Evolutionary conservation across 2,329 filamentous ascomycete genomes (phyloP).

Genomic region (Xylariaceae sp.): DNA sequence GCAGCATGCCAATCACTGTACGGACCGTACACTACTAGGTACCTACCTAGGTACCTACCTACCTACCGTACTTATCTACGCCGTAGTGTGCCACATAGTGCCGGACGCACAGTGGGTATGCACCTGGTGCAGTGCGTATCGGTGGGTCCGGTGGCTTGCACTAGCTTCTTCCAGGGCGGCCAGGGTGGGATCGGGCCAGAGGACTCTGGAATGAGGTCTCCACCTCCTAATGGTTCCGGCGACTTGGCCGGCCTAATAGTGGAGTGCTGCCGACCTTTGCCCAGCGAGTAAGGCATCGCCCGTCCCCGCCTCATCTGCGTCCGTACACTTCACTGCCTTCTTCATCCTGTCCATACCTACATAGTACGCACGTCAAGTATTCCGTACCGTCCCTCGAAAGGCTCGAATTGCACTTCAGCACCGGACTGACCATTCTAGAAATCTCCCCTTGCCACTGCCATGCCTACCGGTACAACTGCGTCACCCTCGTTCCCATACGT

Average conservation of each 20-base stretch:
- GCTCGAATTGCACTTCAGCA: background rate
- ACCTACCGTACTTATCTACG: background rate
- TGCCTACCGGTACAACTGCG: background rate
- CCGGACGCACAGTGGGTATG: background rate
- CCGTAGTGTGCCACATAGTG: background rate
- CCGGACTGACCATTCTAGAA: background rate
- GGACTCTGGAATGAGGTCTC: conserved; percentile 22
- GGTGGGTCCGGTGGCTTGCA: conserved; percentile 17
- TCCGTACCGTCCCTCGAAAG: too few relatives aligned
- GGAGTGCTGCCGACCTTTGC: conserved; percentile 32
- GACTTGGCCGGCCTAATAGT: conserved; percentile 35
- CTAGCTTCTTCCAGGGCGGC: conserved; percentile 13
- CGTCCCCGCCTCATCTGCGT: conserved; percentile 21
- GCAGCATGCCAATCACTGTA: background rate
- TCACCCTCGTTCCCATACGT: background rate
- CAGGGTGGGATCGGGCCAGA: conserved; percentile 21
- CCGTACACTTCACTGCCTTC: background rate
- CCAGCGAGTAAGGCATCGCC: conserved; percentile 30
- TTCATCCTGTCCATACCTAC: background rate
- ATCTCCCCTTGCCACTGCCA: background rate
- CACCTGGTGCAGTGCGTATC: conserved; percentile 7
- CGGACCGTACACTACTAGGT: background rate
- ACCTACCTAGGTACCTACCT: background rate
- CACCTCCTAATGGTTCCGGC: conserved; percentile 29
- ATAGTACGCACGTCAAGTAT: background rate